These are phyloP conservation scores for Priceomyces medius DNA, from an alignment of 805 yeast species.

Conservation along the genomic window DNA sequence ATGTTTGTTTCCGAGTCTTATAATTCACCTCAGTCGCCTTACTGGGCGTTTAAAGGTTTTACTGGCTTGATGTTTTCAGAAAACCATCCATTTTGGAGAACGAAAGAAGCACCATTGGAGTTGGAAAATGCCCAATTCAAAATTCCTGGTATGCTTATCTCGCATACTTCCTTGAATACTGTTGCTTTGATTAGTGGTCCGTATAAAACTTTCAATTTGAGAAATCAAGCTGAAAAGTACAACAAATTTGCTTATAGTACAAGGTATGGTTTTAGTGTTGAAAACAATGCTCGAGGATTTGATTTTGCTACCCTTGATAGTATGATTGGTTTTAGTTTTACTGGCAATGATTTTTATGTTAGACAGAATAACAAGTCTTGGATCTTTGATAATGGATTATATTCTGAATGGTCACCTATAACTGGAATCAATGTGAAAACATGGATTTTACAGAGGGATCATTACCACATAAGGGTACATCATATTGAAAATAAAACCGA, in stretches of 20 bases:
- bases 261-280: conserved; percentile 11
- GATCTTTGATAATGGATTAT: conserved; percentile 4
- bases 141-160: conserved; percentile 10
- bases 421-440: conserved; percentile 8
- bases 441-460: conserved; percentile 8
- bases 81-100: conserved; percentile 12
- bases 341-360: conserved; percentile 5
- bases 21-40: conserved; percentile 14
- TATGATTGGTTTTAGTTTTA: conserved; percentile 13
- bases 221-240: conserved; percentile 10
- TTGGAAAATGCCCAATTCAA: conserved; percentile 3
- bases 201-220: conserved; percentile 5
- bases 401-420: conserved; percentile 10
- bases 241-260: conserved; percentile 13
- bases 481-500: conserved; percentile 4
- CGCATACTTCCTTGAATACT: conserved; percentile 9
- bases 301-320: conserved; percentile 9
- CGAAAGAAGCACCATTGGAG: conserved; percentile 8
- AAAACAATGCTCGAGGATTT: conserved; percentile 3
- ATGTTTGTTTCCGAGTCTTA: conserved; percentile 11
- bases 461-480: conserved; percentile 11
- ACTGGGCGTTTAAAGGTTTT: conserved; percentile 14
- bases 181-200: conserved; percentile 13
- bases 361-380: not conserved
- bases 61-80: conserved; percentile 8